Conservation (phyloP, 1,139 yeast genomes). For the Kazachstania sp. region DNA sequence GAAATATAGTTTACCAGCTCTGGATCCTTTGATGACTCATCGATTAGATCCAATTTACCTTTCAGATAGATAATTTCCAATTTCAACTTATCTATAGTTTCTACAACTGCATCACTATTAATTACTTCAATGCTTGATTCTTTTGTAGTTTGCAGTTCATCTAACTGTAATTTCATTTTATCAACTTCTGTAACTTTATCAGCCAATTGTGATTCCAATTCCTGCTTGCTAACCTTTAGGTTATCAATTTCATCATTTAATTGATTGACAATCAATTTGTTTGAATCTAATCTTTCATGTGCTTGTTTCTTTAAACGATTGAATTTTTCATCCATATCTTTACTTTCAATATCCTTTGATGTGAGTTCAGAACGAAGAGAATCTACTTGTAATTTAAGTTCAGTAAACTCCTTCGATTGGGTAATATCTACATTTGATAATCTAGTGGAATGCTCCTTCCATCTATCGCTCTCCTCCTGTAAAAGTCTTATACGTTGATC, state of each 20-base stretch:
- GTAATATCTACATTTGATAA: not conserved
- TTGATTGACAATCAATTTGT: constrained; percentile 23
- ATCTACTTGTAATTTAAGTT: constrained; percentile 31
- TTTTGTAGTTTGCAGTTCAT: constrained; percentile 24
- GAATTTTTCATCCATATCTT: constrained; percentile 29
- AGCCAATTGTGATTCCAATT: constrained; percentile 4
- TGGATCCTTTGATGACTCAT: not conserved
- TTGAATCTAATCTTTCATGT: constrained; percentile 35
- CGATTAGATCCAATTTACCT: not conserved
- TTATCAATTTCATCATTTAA: constrained; percentile 23
- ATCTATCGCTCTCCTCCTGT: constrained; percentile 40
- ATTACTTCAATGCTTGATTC: not conserved
- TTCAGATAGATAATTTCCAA: constrained; percentile 17
- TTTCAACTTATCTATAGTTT: constrained; percentile 25
- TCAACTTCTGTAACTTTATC: constrained; percentile 15
- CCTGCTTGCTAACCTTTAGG: constrained; percentile 8
- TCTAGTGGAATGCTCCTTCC: constrained; percentile 45
- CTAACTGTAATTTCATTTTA: constrained; percentile 23
- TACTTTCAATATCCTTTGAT: constrained; percentile 25
- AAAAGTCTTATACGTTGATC: constrained; percentile 35
- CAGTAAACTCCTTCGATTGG: constrained; percentile 4
- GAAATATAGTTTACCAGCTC: not conserved
- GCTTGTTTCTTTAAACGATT: constrained; percentile 31
- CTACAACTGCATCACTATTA: too few relatives aligned
- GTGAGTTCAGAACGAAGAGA: constrained; percentile 23